Evolutionary conservation across 2,329 filamentous ascomycete genomes (phyloP), one percentile per base, ranked within the genome.

Genomic region (Neofusicoccum kwambonambiense): DNA sequence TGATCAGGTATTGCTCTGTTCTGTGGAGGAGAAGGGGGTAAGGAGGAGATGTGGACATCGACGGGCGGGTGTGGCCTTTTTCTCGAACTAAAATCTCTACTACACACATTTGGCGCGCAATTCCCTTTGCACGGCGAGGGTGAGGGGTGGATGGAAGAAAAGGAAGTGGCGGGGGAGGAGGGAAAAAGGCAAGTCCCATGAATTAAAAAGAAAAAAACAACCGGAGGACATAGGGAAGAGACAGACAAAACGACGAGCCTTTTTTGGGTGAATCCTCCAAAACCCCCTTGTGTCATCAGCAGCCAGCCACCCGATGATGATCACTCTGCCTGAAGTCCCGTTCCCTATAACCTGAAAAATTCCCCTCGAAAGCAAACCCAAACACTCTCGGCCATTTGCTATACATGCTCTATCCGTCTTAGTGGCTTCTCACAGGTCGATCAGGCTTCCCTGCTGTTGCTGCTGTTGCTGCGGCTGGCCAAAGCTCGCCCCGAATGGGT

Each of bases 371-470:
- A 47, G 41, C 41, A 60, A 60, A 60, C 56, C n/a, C 42, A 35
- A 37, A n/a, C 27, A 8, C 41, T 13, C 41, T 44, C 27, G 31
- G 56, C 31, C 56, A 42, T 60, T 62, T 51, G 42, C 34, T 63
- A 39, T 44, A 45, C 61, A 51, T 54, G 27, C 35, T 63, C 47
- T 52, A 47, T 6, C 31, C 12, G 4, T 45, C 19, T n/a, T 13
- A 8, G 4, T 15, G 11, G 4, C 19, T 13, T 39, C 52, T 67
- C 65, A 87, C 71, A 89, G 75, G 75, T 89, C 87, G 74, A 89
- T 89, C 78, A 89, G 74, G 73, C 86, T 89, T 63, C 84, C 84
- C 65, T 80, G 77, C 54, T 75, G 74, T 66, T 80, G 77, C 64
- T 80, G 79, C 67, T 79, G 79, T 44, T 75, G 75, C 52, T 79